Evolutionary conservation across 106 monocot genomes (phyloP), one percentile per base, ranked within the genome.

Genomic region (Agapanthus africanus): DNA sequence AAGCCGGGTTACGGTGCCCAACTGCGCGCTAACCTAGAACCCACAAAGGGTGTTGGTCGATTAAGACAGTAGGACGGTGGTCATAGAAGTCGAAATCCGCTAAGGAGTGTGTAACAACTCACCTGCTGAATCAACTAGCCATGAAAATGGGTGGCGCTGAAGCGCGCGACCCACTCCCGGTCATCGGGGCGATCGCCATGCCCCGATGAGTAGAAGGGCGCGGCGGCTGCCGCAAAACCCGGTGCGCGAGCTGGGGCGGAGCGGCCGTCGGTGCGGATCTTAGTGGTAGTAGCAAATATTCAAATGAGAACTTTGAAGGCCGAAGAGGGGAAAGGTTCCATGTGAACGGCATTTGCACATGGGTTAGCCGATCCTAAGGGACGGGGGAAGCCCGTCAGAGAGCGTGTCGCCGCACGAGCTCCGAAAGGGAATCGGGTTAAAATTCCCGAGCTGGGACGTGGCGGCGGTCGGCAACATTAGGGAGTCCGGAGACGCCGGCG

Each of bases 241-340:
- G 37, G 65, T 67, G 59, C 35, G 49, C 37, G 74, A 69, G 68
- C 63, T 40, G 16, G 66, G 71, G 71, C 11, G 66, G 66, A 77
- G 73, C 76, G 56, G 69, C 71, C 61, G n/a, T 72, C 63, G 66
- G 71, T 81, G 69, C 73, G 41, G 77, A 81, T 85, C 66, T 85
- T 75, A 71, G 75, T 75, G 68, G 74, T 78, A 75, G 71, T 75
- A 75, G 80, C 68, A 75, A 83, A 78, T 78, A 75, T 83, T 79
- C 78, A 79, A 83, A 72, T 83, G 75, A 79, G 78, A 78, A 59
- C 32, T 59, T 68, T 75, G 68, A 75, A 75, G 75, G 68, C 35
- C 41, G 46, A 68, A 75, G 75, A 32, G 75, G 59, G 59, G 59
- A 75, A 75, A 68, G 67, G 59, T 75, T 75, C 75, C 44, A 68